Percentiles rank a stretch among this genome's conserved stretches.
phyloP scores from a whole-genome alignment of 768 basidiomycete species.

The Clitopilus hobsonii region DNA sequence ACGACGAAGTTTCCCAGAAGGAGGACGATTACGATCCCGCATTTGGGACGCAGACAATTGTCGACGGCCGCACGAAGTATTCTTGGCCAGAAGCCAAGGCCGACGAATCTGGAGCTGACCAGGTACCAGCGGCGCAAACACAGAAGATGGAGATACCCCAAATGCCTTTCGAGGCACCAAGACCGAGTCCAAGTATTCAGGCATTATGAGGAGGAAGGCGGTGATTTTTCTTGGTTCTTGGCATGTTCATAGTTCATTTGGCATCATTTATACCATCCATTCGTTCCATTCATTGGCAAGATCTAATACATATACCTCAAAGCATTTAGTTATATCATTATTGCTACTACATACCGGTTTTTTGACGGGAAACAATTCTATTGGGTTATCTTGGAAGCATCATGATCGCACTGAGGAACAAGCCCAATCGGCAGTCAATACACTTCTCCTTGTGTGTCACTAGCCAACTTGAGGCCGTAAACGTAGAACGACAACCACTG shows the following conservation, averaged over 20 bases:
- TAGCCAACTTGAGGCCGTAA: no score
- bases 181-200: not conserved
- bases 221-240: not conserved
- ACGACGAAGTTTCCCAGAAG: slow-evolving; percentile 18
- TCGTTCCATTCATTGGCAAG: not conserved
- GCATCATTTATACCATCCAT: not conserved
- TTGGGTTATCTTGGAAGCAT: no score
- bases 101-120: slow-evolving; percentile 2
- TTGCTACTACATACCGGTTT: not conserved
- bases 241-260: not conserved
- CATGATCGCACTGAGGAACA: no score
- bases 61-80: slow-evolving; percentile 19
- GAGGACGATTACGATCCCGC: slow-evolving; percentile 19
- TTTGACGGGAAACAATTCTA: not conserved
- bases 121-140: not conserved
- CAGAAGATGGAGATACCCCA: not conserved
- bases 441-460: no score
- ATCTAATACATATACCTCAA: not conserved
- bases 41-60: slow-evolving; percentile 22
- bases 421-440: no score
- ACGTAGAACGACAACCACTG: no score
- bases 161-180: not conserved
- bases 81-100: slow-evolving; percentile 9
- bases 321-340: slow-evolving; percentile 1
- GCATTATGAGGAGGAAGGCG: not conserved